These are phyloP conservation scores for Calonectria montana DNA, from an alignment of 2,329 filamentous ascomycete species.

Conservation along the genomic window DNA sequence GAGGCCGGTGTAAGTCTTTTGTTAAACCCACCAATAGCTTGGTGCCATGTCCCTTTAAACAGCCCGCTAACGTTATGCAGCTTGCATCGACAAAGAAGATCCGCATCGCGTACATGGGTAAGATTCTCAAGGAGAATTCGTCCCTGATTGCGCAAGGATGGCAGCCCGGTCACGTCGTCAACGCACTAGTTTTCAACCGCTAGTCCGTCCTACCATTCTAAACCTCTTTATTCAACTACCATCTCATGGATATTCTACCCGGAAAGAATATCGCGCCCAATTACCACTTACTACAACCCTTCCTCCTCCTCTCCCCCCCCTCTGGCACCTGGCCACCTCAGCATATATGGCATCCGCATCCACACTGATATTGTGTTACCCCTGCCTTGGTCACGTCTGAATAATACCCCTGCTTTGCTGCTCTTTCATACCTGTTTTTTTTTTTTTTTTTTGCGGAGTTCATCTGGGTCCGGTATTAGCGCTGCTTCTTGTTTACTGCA, in stretches of 20 bases:
- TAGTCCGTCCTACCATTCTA: slow-evolving; percentile 42
- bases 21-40: neutral
- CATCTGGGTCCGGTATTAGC: slow-evolving; percentile 16
- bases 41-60: neutral
- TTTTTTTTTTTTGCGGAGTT: slow-evolving; percentile 27
- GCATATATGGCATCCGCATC: slow-evolving; percentile 10
- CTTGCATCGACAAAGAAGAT: slow-evolving; percentile 69
- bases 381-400: slow-evolving; percentile 31
- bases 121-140: slow-evolving; percentile 76
- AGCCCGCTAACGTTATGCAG: slow-evolving; percentile 51
- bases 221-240: neutral
- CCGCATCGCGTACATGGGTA: slow-evolving; percentile 83
- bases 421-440: neutral
- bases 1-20: slow-evolving; percentile 68
- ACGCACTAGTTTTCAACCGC: slow-evolving; percentile 75
- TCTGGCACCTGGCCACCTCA: neutral
- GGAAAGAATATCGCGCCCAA: neutral
- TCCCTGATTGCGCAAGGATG: slow-evolving; percentile 78
- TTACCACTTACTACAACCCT: neutral
- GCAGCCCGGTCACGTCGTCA: slow-evolving; percentile 79
- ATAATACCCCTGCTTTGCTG: slow-evolving; percentile 43
- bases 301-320: neutral
- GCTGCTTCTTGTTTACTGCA: slow-evolving; percentile 17
- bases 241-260: neutral
- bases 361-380: slow-evolving; percentile 15